Conservation (phyloP, 352 stramenopile genomes). For the Pythium sukuiense region DNA sequence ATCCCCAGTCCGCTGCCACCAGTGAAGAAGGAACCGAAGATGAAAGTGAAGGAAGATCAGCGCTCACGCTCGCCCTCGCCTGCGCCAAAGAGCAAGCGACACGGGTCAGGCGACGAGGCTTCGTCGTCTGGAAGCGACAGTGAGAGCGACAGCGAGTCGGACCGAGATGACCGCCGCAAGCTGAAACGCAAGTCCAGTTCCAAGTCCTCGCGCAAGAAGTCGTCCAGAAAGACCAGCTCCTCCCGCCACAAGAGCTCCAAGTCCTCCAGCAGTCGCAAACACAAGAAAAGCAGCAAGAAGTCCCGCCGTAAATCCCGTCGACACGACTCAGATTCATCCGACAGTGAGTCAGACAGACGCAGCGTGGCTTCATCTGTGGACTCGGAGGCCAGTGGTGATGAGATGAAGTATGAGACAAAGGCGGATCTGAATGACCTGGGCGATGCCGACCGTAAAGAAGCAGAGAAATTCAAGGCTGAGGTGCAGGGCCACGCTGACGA, state of each 20-base stretch:
- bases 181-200: slow-evolving; percentile 36
- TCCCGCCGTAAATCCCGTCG: slow-evolving; percentile 33
- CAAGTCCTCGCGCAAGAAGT: slow-evolving; percentile 42
- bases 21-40: slow-evolving; percentile 48
- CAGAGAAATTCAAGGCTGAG: slow-evolving; percentile 85
- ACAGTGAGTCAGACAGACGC: slow-evolving; percentile 18
- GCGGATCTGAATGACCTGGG: slow-evolving; percentile 33
- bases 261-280: slow-evolving; percentile 31
- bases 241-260: slow-evolving; percentile 29
- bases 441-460: slow-evolving; percentile 75
- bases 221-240: slow-evolving; percentile 4
- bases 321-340: slow-evolving; percentile 22
- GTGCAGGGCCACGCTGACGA: slow-evolving; percentile 66
- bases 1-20: slow-evolving; percentile 70
- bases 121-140: slow-evolving; percentile 30
- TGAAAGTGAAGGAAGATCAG: slow-evolving; percentile 33
- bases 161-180: slow-evolving; percentile 16
- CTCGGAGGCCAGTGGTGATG: not conserved
- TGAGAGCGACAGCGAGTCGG: slow-evolving; percentile 27
- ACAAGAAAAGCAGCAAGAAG: slow-evolving; percentile 23
- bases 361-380: slow-evolving; percentile 10
- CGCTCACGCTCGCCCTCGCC: slow-evolving; percentile 41
- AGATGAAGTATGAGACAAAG: not conserved
- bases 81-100: slow-evolving; percentile 24
- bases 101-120: slow-evolving; percentile 4